Evolutionary conservation across 148 eudicot genomes (phyloP).

Genomic region (Cornus controversa): DNA sequence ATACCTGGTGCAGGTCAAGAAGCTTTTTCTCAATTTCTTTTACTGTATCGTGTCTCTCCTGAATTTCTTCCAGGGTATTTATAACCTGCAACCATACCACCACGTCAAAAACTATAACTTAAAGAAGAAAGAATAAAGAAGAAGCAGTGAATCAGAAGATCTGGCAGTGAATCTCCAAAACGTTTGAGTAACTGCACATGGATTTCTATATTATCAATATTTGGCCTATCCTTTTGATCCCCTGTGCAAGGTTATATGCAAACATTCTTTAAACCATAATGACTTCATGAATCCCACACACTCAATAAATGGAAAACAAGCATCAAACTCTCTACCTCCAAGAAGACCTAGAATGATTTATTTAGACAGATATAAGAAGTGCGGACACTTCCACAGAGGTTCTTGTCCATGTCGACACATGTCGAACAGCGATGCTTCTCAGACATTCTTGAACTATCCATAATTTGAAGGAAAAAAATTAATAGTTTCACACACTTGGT

Average conservation of each 20-base stretch:
- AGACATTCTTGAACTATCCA: too few species aligned
- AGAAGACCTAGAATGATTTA: background rate
- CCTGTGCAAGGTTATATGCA: background rate
- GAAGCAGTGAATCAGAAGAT: background rate
- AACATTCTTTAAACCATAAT: background rate
- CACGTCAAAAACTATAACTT: background rate
- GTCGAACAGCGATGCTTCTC: too few species aligned
- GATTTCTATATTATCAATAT: background rate
- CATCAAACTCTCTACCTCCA: too few species aligned
- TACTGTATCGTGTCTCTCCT: slow-evolving; percentile 60
- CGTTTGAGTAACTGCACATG: background rate
- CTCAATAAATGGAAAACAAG: too few species aligned
- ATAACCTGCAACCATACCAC: slow-evolving; percentile 31
- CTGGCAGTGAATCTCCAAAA: background rate
- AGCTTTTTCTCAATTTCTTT: slow-evolving; percentile 56
- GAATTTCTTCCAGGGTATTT: slow-evolving; percentile 54
- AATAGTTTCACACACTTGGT: too few species aligned
- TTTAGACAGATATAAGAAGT: too few species aligned
- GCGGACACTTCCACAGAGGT: too few species aligned
- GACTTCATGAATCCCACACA: background rate
- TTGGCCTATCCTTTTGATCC: background rate
- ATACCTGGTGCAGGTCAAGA: slow-evolving; percentile 57
- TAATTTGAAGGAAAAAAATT: too few species aligned
- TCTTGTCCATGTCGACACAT: too few species aligned
- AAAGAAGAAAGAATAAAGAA: background rate